Evolutionary conservation across 2,329 filamentous ascomycete species (phyloP), one percentile per base, ranked within the genome.

Genomic region (Hypoxylon sp.): DNA sequence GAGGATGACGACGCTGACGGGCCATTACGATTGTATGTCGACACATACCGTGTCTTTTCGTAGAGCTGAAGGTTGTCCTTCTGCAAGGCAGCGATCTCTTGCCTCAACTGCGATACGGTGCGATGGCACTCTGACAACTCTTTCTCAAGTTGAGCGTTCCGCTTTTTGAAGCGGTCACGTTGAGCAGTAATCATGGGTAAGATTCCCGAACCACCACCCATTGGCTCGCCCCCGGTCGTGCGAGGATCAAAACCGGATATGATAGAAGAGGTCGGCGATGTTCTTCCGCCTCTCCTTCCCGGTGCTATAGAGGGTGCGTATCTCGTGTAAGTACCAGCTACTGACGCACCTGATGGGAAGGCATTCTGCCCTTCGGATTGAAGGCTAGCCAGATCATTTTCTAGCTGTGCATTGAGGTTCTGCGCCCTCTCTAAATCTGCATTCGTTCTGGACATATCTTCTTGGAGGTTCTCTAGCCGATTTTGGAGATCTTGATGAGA

Each of bases 121-220:
- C 89, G 87, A 79, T 98, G 93, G 34, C 88, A 88, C 72, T 97
- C 94, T 5, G 94, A 93, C 9, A 98, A 84, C 76, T 98, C 95
- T 66, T 92, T 89, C 81, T 98, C 96, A 21, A 99, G 88, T 78
- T 99, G 92, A 0, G 89, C 83, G 72, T 97, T 98, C 76, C 94
- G 93, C 84, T 97, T 93, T 85, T 98, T 98, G 87, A 98, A 99
- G 56, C 96, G 93, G 81, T 99, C 96, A 68, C 96, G 91, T 81
- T 99, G 97, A 1, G 97, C 96, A 34, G 96, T 97, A 57, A 99
- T 92, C 97, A 99, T 99, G 34, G 96, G 97, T 23, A 99, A 84
- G 70, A 99, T 98, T 11, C 94, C 93, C 0, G 93, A 93, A 1
- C 93, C 93, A 59, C 92, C 86, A 32, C 91, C 92, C 60, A 91